These are phyloP conservation scores for Claviceps cyperi DNA, from an alignment of 2,329 filamentous ascomycete species.

Conservation along the genomic window DNA sequence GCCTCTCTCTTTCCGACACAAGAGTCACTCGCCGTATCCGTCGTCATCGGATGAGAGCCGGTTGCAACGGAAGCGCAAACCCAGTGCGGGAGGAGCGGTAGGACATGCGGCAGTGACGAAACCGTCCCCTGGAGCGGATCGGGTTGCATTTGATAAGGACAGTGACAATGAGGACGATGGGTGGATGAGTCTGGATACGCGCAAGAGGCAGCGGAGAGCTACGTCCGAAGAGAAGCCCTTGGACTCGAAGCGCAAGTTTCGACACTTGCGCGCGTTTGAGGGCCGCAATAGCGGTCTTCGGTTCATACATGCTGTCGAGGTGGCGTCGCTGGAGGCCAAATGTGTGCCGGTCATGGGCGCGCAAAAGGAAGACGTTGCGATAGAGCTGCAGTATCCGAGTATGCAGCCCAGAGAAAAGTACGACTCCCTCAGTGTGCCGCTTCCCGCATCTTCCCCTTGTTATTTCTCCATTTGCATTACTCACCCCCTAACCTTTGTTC, in stretches of 20 bases:
- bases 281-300: constrained; percentile 25
- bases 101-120: constrained; percentile 12
- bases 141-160: constrained; percentile 35
- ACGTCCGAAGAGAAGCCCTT: constrained; percentile 25
- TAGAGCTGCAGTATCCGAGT: constrained; percentile 77
- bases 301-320: constrained; percentile 45
- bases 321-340: constrained; percentile 35
- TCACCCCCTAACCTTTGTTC: not conserved
- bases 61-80: constrained; percentile 35
- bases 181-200: constrained; percentile 33
- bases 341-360: constrained; percentile 36
- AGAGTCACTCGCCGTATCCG: constrained; percentile 28
- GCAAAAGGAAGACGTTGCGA: constrained; percentile 37
- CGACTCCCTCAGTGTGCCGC: constrained; percentile 6
- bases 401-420: constrained; percentile 53
- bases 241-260: constrained; percentile 33
- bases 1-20: constrained; percentile 19
- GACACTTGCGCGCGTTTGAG: constrained; percentile 31
- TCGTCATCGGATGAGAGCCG: constrained; percentile 25
- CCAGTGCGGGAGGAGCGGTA: constrained; percentile 9
- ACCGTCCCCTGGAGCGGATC: constrained; percentile 31
- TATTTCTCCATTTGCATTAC: not conserved
- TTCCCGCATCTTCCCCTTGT: not conserved
- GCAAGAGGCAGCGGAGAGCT: constrained; percentile 33
- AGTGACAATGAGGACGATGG: constrained; percentile 38